Base-by-base conservation (phyloP, 2,329 filamentous ascomycete species). In the Cytospora leucostoma region DNA sequence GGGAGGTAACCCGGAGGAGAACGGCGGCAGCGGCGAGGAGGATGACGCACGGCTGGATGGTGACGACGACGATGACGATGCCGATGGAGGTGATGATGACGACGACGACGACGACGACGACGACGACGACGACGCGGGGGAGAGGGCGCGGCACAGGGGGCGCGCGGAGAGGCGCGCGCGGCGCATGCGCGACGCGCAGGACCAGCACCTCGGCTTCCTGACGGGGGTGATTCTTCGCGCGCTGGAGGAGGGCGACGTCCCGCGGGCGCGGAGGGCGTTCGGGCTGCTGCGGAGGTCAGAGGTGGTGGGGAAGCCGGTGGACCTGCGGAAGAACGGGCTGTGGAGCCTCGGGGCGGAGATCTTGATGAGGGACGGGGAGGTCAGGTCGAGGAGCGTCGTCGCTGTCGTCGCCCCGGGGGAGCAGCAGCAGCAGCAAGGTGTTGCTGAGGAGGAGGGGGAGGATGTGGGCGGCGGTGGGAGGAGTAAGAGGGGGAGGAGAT, bases 321-420 rank as follows among this genome's bases (percentile, higher is more conserved):
- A 97, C 72, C 74, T 94, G 55, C 84, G 92, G 47, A 80, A 79
- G 21, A 82, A 88, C 70, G 84, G 86, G 40, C 83, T 90, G 67
- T 97, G 93, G 94, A 88, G 88, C 15, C 83, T 97, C 52, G 93
- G 92, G 0, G 92, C 91, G 2, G 93, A 97, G 76, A 85, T 97
- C 21, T 77, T 97, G 62, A 86, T 96, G 77, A 84, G 89, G 17
- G 77, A 81, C 34, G 81, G 80, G 7, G 71, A 77, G 71, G 68
- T 27, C 19, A 47, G 38, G 27, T 38, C 56, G 54, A 32, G 54
- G 54, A 59, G 38, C 50, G 54, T 62, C 11, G 3, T 35, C 11
- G 27, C 27, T 27, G 27, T 27, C n/a, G n/a, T n/a, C n/a, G n/a
- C n/a, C n/a, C n/a, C n/a, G n/a, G n/a, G n/a, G n/a, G n/a, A n/a